Conservation (phyloP, 495 filamentous ascomycete species). For the Penicilliopsis zonata region DNA sequence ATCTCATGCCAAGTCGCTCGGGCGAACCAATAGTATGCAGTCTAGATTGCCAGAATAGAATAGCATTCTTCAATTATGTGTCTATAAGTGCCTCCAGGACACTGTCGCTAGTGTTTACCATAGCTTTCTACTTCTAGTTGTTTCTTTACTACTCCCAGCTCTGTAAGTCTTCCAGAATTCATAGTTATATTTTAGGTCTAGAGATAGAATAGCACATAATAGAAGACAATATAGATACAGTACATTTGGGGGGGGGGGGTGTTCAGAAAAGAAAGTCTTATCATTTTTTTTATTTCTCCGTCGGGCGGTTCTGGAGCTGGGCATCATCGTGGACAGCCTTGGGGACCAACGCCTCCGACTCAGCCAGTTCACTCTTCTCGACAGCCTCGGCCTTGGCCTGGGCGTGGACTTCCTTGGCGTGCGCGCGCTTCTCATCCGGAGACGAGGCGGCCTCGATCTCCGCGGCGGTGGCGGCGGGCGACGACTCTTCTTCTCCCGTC, state of each 20-base stretch:
- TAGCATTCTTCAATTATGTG: too few species aligned
- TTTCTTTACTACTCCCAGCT: too few species aligned
- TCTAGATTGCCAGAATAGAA: too few species aligned
- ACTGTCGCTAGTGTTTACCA: too few species aligned
- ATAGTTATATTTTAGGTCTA: too few species aligned
- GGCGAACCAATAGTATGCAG: too few species aligned
- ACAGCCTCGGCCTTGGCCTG: conserved; percentile 12
- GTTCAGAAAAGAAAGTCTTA: background rate
- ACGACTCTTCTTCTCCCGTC: conserved; percentile 4
- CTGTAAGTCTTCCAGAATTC: too few species aligned
- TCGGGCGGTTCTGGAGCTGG: conserved; percentile 13
- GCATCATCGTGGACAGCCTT: conserved; percentile 38
- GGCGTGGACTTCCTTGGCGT: conserved; percentile 12
- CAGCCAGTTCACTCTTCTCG: conserved; percentile 15
- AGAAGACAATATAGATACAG: too few species aligned
- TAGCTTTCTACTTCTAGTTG: too few species aligned
- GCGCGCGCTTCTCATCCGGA: conserved; percentile 15
- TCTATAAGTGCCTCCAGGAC: too few species aligned
- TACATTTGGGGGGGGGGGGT: background rate
- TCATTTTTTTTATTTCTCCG: conserved; percentile 8
- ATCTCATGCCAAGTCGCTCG: too few species aligned
- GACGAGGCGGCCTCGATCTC: conserved; percentile 9
- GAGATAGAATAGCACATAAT: too few species aligned
- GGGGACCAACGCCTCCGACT: conserved; percentile 34
- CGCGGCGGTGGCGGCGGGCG: conserved; percentile 5